Evolutionary conservation across 176 grass and related monocot species (phyloP).

Genomic region (Hsuehochloa calcarea): DNA sequence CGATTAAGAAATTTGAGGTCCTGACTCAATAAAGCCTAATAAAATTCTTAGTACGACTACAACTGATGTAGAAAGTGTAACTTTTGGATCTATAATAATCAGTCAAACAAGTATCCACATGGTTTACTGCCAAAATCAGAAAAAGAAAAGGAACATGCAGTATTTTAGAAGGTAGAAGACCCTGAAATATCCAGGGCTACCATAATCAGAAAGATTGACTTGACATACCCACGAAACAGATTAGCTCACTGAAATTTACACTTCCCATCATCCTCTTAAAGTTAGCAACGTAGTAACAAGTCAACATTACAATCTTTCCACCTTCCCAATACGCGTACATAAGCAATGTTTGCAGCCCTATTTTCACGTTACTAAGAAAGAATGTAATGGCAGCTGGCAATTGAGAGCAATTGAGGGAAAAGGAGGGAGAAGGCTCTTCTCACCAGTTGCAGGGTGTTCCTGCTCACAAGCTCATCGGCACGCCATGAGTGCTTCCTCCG

Average conservation of each 20-base stretch:
- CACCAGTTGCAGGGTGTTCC: conserved; percentile 75
- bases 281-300: not conserved
- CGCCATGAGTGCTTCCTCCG: conserved; percentile 78
- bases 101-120: not conserved
- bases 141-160: not conserved
- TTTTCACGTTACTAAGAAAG: not conserved
- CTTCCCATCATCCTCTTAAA: not conserved
- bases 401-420: not conserved
- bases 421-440: conserved; percentile 2
- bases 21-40: not conserved
- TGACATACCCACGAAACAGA: not conserved
- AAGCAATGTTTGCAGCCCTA: not conserved
- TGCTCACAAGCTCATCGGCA: conserved; percentile 78
- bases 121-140: too few relatives aligned
- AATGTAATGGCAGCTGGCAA: not conserved
- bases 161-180: not conserved
- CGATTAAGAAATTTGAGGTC: not conserved
- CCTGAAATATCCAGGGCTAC: not conserved
- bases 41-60: not conserved
- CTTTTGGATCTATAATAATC: not conserved
- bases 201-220: not conserved
- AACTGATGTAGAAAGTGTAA: not conserved
- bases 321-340: not conserved
- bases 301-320: not conserved
- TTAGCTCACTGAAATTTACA: too few relatives aligned